A percentile compares a stretch with the other conserved stretches of the same genome.
Conservation (phyloP, 306 rosid species). For the Trifolium repens region DNA sequence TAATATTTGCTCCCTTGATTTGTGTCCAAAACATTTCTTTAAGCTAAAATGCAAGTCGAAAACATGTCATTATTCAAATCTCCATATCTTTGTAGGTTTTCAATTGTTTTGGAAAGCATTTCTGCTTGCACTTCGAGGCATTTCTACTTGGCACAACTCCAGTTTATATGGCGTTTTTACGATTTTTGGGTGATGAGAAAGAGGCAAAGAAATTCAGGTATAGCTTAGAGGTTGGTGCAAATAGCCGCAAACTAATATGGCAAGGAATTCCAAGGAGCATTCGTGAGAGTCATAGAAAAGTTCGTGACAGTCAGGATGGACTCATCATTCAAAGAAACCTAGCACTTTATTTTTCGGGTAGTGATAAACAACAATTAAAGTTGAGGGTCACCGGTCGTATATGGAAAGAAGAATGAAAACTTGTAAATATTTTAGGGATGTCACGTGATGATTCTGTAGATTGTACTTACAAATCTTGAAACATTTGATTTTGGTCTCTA, state of each 20-base stretch:
- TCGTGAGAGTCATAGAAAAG: conserved; percentile 80
- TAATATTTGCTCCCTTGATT: neutral
- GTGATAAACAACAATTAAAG: conserved; percentile 76
- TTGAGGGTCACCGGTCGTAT: conserved; percentile 90
- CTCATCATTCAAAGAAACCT: conserved; percentile 85
- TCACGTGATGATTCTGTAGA: conserved; percentile 25
- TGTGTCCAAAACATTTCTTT: conserved; percentile 7
- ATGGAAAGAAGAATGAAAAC: conserved; percentile 90
- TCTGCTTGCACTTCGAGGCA: conserved; percentile 97
- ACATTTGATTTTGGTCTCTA: conserved; percentile 36
- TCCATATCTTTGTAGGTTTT: conserved; percentile 63
- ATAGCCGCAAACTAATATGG: conserved; percentile 84
- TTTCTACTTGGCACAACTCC: conserved; percentile 77
- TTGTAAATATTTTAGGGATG: conserved; percentile 38
- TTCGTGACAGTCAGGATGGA: conserved; percentile 92
- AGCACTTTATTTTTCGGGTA: conserved; percentile 89
- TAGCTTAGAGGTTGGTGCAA: conserved; percentile 88
- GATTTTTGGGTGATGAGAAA: conserved; percentile 85
- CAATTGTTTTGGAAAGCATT: conserved; percentile 84
- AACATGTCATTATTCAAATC: conserved; percentile 5
- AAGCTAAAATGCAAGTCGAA: neutral
- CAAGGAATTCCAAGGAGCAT: conserved; percentile 97
- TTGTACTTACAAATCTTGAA: conserved; percentile 56
- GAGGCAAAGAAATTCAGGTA: conserved; percentile 90
- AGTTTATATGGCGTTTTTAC: conserved; percentile 87